Evolutionary conservation across 768 basidiomycete genomes (phyloP).

Genomic region (Boletus sp.): DNA sequence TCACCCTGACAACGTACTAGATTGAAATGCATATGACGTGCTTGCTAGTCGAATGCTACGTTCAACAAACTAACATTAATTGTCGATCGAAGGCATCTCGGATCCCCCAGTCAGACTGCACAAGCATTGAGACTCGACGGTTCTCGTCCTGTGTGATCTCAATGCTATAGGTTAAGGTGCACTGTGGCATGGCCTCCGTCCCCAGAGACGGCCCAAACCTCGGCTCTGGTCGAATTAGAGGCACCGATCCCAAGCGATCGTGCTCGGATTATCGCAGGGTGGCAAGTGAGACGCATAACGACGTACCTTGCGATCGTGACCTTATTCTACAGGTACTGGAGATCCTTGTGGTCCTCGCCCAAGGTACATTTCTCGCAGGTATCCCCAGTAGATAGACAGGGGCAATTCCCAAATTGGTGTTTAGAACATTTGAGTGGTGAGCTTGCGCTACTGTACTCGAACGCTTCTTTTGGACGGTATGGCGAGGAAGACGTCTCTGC

Average conservation of each 20-base stretch:
- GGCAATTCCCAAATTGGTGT: slow-evolving; percentile 8
- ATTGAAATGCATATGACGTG: not conserved
- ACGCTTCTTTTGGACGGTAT: not conserved
- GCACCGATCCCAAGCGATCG: not conserved
- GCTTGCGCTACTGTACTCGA: not conserved
- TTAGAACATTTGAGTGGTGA: not conserved
- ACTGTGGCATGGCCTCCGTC: not conserved
- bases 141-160: not conserved
- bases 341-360: not conserved
- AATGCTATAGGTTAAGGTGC: not conserved
- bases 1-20: not conserved
- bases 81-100: not conserved
- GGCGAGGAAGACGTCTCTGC: slow-evolving; percentile 1
- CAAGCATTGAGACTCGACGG: not conserved
- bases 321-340: not conserved
- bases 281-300: not conserved
- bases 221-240: not conserved
- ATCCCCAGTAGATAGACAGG: not conserved
- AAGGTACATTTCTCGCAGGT: not conserved
- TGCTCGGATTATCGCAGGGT: not conserved
- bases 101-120: not conserved
- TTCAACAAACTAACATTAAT: not conserved
- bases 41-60: not conserved
- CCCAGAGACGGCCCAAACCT: not conserved
- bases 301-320: not conserved